Conservation (phyloP, 2,329 filamentous ascomycete species). For the Acephala macrosclerotiorum region DNA sequence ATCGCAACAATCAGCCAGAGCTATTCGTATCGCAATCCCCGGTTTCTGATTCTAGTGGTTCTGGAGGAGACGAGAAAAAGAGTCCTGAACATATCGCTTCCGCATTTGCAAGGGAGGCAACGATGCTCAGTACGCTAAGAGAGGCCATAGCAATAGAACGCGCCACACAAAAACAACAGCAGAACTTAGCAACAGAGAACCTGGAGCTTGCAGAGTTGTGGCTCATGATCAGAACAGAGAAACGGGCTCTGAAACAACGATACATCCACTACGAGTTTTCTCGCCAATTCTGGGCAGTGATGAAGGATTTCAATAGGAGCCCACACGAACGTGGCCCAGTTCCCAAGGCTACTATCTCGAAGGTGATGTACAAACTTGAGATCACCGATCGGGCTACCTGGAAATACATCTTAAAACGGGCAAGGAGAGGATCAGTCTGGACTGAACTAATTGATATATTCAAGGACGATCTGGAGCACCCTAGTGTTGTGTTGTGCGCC, state of each 20-base stretch:
- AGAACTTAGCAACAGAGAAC: neutral
- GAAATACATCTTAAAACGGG: constrained; percentile 24
- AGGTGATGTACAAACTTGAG: constrained; percentile 26
- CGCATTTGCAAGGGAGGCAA: constrained; percentile 21
- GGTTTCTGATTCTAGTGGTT: neutral
- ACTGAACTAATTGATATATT: constrained; percentile 28
- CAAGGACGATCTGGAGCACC: constrained; percentile 21
- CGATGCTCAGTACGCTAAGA: constrained; percentile 25
- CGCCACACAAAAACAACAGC: constrained; percentile 17
- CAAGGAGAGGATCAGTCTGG: constrained; percentile 26
- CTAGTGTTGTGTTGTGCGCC: constrained; percentile 26
- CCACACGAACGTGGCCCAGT: constrained; percentile 21
- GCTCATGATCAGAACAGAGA: constrained; percentile 29
- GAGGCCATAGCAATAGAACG: constrained; percentile 27
- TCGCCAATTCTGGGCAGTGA: constrained; percentile 28
- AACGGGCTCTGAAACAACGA: constrained; percentile 27
- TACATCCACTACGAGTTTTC: constrained; percentile 32
- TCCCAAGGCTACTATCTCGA: constrained; percentile 21
- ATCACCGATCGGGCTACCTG: constrained; percentile 21
- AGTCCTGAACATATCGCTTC: constrained; percentile 21
- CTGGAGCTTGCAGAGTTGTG: constrained; percentile 21
- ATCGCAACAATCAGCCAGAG: constrained; percentile 3
- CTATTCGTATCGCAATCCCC: neutral
- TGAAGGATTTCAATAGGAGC: constrained; percentile 21
- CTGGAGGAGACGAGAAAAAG: constrained; percentile 11